Conservation (phyloP, 805 yeast genomes). For the Metschnikowia baotianmanensis region DNA sequence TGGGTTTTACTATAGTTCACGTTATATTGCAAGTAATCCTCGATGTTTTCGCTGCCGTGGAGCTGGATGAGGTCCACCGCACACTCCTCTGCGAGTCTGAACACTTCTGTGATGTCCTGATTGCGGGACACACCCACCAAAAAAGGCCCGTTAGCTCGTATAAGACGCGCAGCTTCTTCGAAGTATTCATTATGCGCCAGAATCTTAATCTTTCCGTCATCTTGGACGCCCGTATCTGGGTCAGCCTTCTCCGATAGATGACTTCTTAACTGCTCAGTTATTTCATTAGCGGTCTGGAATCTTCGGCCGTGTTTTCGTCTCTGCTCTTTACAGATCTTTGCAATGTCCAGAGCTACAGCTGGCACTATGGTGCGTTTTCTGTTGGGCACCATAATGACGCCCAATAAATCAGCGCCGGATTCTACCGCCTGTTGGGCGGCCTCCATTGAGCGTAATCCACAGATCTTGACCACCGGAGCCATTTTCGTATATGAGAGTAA, state of each 20-base stretch:
- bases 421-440: constrained; percentile 72
- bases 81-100: constrained; percentile 39
- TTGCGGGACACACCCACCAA: constrained; percentile 90
- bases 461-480: constrained; percentile 64
- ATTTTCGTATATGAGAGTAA: no score
- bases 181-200: constrained; percentile 29
- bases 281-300: constrained; percentile 22
- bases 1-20: no score
- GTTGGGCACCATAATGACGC: constrained; percentile 84
- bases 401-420: constrained; percentile 72
- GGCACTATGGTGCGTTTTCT: constrained; percentile 64
- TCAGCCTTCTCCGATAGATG: no score
- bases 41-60: constrained; percentile 66
- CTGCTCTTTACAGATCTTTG: constrained; percentile 26
- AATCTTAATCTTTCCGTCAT: no score
- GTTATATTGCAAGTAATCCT: constrained; percentile 50
- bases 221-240: no score
- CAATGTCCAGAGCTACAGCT: constrained; percentile 28
- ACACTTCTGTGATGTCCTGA: constrained; percentile 66
- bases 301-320: constrained; percentile 18
- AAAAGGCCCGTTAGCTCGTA: constrained; percentile 54
- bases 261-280: constrained; percentile 14
- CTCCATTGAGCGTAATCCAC: constrained; percentile 70
- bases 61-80: constrained; percentile 78
- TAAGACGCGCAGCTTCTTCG: constrained; percentile 21